Conservation (phyloP, 768 basidiomycete species). For the Boletus barrowsii region DNA sequence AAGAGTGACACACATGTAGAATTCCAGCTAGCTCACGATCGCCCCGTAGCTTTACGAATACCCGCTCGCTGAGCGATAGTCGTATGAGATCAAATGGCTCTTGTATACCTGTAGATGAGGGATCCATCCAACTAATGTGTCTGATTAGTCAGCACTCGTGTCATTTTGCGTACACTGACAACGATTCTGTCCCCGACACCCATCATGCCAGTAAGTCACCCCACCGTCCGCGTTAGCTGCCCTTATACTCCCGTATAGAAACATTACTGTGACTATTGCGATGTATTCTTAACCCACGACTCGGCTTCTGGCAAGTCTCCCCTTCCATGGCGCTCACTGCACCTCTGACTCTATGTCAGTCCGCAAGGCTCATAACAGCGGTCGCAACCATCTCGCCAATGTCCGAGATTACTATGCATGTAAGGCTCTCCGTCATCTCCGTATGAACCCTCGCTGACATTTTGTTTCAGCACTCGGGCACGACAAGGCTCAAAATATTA, state of each 20-base stretch:
- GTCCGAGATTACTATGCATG: slow-evolving; percentile 97
- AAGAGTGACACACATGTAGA: slow-evolving; percentile 71
- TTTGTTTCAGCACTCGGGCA: slow-evolving; percentile 68
- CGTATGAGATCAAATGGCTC: slow-evolving; percentile 98
- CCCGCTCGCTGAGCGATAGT: slow-evolving; percentile 93
- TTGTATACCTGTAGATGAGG: slow-evolving; percentile 73
- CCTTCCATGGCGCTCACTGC: neutral
- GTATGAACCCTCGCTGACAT: slow-evolving; percentile 5
- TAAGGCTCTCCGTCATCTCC: slow-evolving; percentile 33
- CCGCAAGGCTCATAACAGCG: slow-evolving; percentile 97
- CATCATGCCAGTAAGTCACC: slow-evolving; percentile 63
- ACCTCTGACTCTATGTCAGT: slow-evolving; percentile 45
- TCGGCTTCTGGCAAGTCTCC: slow-evolving; percentile 74
- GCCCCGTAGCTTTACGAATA: slow-evolving; percentile 95
- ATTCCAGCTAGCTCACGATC: slow-evolving; percentile 90
- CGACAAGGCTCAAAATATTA: slow-evolving; percentile 97
- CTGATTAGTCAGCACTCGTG: slow-evolving; percentile 24
- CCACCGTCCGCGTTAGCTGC: neutral
- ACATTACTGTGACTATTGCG: slow-evolving; percentile 93
- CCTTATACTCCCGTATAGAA: slow-evolving; percentile 47
- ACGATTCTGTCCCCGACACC: slow-evolving; percentile 18
- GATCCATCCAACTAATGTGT: slow-evolving; percentile 51
- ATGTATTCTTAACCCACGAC: slow-evolving; percentile 93
- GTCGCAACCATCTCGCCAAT: slow-evolving; percentile 94
- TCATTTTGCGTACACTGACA: slow-evolving; percentile 21